These are phyloP conservation scores for Penicillium waksmanii DNA, from an alignment of 495 filamentous ascomycete genomes.

Conservation along the genomic window DNA sequence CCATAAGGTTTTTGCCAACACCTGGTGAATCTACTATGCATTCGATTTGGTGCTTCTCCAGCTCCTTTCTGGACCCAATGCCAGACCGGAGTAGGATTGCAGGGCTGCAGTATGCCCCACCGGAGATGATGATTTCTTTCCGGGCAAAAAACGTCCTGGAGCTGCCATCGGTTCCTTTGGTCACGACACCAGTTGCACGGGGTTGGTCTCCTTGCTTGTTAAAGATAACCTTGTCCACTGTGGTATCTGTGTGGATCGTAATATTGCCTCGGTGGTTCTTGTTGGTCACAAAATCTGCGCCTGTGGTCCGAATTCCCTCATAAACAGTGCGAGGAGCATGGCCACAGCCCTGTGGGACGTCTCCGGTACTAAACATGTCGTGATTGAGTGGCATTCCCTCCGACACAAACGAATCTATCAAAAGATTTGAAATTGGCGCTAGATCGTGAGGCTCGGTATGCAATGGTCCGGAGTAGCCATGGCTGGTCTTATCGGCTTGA, in stretches of 20 bases:
- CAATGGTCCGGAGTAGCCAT: slow-evolving; percentile 50
- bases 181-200: slow-evolving; percentile 33
- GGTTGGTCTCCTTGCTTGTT: slow-evolving; percentile 18
- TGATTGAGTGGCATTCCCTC: slow-evolving; percentile 47
- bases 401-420: slow-evolving; percentile 52
- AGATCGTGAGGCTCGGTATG: slow-evolving; percentile 53
- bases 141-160: slow-evolving; percentile 35
- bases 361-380: slow-evolving; percentile 56
- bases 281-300: slow-evolving; percentile 51
- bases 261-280: slow-evolving; percentile 39
- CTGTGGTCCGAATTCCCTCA: slow-evolving; percentile 51
- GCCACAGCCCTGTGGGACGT: slow-evolving; percentile 53
- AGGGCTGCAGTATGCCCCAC: slow-evolving; percentile 60
- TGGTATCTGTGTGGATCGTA: slow-evolving; percentile 42
- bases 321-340: slow-evolving; percentile 54
- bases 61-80: slow-evolving; percentile 54
- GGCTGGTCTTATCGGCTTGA: slow-evolving; percentile 37
- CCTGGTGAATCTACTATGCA: slow-evolving; percentile 52
- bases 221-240: slow-evolving; percentile 41
- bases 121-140: slow-evolving; percentile 56
- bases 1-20: slow-evolving; percentile 59
- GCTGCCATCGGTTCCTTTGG: slow-evolving; percentile 28
- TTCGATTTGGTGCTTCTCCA: slow-evolving; percentile 50
- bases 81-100: slow-evolving; percentile 60
- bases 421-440: slow-evolving; percentile 49